A percentile compares a stretch with the other conserved stretches of the same genome.
Evolutionary conservation across 176 grass and related monocot species (phyloP).

Genomic region (Tillandsia fasciculata): DNA sequence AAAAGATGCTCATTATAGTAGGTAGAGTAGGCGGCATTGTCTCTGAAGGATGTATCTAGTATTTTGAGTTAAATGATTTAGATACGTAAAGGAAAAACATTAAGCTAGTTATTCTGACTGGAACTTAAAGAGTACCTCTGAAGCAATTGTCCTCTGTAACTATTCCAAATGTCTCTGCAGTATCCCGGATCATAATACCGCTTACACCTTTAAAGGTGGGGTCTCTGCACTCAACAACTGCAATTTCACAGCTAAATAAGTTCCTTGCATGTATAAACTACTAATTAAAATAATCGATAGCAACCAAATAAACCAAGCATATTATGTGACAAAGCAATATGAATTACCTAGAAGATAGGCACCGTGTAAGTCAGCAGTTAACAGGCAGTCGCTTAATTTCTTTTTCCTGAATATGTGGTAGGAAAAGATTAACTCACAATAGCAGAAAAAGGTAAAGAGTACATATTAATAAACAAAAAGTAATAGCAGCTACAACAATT

Average conservation of each 20-base stretch:
- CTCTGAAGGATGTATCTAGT: too few relatives aligned
- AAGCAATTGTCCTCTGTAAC: slow-evolving; percentile 57
- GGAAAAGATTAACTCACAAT: slow-evolving; percentile 19
- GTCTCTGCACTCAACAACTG: slow-evolving; percentile 70
- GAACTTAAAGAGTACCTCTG: slow-evolving; percentile 35
- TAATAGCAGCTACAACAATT: too few relatives aligned
- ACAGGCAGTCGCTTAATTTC: slow-evolving; percentile 45
- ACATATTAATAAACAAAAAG: slow-evolving; percentile 1
- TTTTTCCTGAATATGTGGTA: slow-evolving; percentile 48
- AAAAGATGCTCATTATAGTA: too few relatives aligned
- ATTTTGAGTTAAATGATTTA: too few relatives aligned
- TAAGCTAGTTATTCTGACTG: not conserved
- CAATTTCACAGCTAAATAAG: slow-evolving; percentile 5
- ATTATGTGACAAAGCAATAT: not conserved
- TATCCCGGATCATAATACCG: slow-evolving; percentile 83
- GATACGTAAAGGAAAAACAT: not conserved
- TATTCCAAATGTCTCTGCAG: slow-evolving; percentile 83
- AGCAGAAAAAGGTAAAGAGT: slow-evolving; percentile 8
- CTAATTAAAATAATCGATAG: not conserved
- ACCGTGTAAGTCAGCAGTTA: slow-evolving; percentile 76
- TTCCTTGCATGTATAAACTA: not conserved
- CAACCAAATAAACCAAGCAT: not conserved
- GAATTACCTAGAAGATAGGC: slow-evolving; percentile 58
- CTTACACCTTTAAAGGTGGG: slow-evolving; percentile 42
- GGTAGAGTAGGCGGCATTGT: too few relatives aligned